phyloP scores from a whole-genome alignment of 2,329 filamentous ascomycete species.

The Fusarium sp. region DNA sequence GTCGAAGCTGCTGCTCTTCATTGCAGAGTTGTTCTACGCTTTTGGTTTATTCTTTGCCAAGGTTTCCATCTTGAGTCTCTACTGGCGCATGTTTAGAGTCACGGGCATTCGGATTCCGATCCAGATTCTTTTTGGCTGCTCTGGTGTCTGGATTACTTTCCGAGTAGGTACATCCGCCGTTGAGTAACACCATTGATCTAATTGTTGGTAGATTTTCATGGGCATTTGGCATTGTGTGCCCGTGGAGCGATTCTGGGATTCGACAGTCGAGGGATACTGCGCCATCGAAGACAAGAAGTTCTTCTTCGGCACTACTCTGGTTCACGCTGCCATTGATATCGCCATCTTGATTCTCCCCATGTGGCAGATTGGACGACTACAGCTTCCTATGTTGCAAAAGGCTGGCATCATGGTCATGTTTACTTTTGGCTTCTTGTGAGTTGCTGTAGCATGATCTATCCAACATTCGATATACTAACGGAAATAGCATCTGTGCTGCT shows the following conservation, averaged over 20 bases:
- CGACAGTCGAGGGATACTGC: slow-evolving; percentile 1
- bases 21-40: slow-evolving; percentile 49
- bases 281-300: slow-evolving; percentile 49
- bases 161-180: slow-evolving; percentile 18
- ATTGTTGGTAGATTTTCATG: slow-evolving; percentile 26
- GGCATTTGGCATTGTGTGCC: slow-evolving; percentile 41
- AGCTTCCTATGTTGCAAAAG: slow-evolving; percentile 48
- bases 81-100: slow-evolving; percentile 51
- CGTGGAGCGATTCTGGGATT: slow-evolving; percentile 38
- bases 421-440: slow-evolving; percentile 51
- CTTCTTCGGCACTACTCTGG: slow-evolving; percentile 52
- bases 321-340: slow-evolving; percentile 51
- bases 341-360: slow-evolving; percentile 50
- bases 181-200: neutral
- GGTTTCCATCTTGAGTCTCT: slow-evolving; percentile 48
- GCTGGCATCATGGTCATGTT: slow-evolving; percentile 50
- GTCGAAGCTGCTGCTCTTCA: slow-evolving; percentile 28
- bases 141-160: slow-evolving; percentile 49
- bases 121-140: slow-evolving; percentile 44
- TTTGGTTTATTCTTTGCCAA: slow-evolving; percentile 49
- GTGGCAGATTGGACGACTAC: slow-evolving; percentile 50
- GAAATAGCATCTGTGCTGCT: slow-evolving; percentile 37
- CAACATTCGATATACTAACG: neutral
- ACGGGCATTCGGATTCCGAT: slow-evolving; percentile 46
- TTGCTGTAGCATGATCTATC: neutral